These are phyloP conservation scores for Gynostemma pentaphyllum DNA, from an alignment of 306 rosid genomes.

Conservation along the genomic window DNA sequence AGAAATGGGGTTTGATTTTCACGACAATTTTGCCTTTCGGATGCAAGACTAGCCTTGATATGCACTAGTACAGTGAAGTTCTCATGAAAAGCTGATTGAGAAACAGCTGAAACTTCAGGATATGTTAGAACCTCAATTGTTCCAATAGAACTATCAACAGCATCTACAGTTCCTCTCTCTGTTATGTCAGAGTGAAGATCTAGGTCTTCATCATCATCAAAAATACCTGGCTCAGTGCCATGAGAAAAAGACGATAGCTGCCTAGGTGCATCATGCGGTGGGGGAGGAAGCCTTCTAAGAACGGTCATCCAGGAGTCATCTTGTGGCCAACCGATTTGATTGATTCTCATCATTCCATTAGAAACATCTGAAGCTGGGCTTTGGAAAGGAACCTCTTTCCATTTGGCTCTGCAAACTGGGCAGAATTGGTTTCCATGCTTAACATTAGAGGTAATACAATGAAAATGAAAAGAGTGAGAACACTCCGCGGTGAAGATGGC, in stretches of 20 bases:
- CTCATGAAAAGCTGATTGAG: neutral
- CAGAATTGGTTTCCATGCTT: conserved; percentile 15
- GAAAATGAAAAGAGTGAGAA: conserved; percentile 15
- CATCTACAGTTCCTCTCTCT: conserved; percentile 1
- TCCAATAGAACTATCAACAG: neutral
- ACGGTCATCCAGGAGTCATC: conserved; percentile 6
- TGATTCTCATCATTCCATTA: conserved; percentile 1
- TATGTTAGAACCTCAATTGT: conserved; percentile 6
- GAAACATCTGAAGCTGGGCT: conserved; percentile 12
- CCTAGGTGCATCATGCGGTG: neutral
- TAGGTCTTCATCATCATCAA: conserved; percentile 10
- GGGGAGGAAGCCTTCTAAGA: conserved; percentile 11
- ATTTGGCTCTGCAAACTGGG: conserved; percentile 18
- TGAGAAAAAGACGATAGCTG: neutral
- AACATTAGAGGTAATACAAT: conserved; percentile 15
- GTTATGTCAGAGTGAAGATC: conserved; percentile 2
- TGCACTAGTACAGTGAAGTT: conserved; percentile 14
- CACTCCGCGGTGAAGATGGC: conserved; percentile 20
- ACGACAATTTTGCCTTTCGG: neutral
- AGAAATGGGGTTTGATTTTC: neutral
- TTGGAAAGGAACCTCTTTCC: conserved; percentile 15
- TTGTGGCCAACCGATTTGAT: conserved; percentile 8
- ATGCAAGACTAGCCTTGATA: neutral
- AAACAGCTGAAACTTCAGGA: conserved; percentile 14
- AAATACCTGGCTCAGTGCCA: conserved; percentile 2